A percentile compares a stretch with the other conserved stretches of the same genome.
These are phyloP conservation scores for Sanghuangporus weigelae DNA, from an alignment of 1,284 basidiomycete genomes.

Conservation along the genomic window DNA sequence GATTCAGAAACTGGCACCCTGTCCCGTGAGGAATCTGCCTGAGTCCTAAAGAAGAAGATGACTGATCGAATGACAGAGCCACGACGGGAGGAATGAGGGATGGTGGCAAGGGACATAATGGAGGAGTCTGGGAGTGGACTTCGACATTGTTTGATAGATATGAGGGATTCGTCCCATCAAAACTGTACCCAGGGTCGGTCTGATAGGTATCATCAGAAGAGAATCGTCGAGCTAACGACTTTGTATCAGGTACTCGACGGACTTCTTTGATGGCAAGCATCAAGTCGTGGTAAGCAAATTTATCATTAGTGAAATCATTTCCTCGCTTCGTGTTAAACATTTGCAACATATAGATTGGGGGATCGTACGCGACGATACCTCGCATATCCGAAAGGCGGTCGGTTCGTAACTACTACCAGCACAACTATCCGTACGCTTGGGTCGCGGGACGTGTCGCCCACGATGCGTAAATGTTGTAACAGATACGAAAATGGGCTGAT, in stretches of 20 bases:
- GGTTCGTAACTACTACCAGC: constrained; percentile 82
- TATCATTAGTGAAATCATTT: background rate
- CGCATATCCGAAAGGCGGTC: constrained; percentile 71
- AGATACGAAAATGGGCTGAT: background rate
- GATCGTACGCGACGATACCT: constrained; percentile 86
- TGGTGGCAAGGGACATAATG: constrained; percentile 69
- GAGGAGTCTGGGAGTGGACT: constrained; percentile 99
- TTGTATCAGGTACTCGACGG: constrained; percentile 62
- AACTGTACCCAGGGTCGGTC: constrained; percentile 77
- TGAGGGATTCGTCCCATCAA: constrained; percentile 73
- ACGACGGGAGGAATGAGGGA: constrained; percentile 49
- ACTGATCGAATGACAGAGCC: constrained; percentile 37
- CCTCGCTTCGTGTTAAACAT: background rate
- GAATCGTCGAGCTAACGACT: background rate
- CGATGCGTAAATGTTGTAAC: constrained; percentile 23
- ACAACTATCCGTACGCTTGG: constrained; percentile 74
- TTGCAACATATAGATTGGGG: constrained; percentile 65
- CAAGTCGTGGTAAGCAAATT: constrained; percentile 68
- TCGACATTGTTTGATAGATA: constrained; percentile 68
- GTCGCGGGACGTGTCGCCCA: constrained; percentile 70
- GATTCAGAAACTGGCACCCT: constrained; percentile 93
- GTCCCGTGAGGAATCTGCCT: constrained; percentile 55
- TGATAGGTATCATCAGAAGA: background rate
- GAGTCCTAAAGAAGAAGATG: background rate
- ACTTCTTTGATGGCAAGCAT: constrained; percentile 88